Evolutionary conservation across 164 flowering plant genomes (phyloP).

Genomic region (Annona cherimola): DNA sequence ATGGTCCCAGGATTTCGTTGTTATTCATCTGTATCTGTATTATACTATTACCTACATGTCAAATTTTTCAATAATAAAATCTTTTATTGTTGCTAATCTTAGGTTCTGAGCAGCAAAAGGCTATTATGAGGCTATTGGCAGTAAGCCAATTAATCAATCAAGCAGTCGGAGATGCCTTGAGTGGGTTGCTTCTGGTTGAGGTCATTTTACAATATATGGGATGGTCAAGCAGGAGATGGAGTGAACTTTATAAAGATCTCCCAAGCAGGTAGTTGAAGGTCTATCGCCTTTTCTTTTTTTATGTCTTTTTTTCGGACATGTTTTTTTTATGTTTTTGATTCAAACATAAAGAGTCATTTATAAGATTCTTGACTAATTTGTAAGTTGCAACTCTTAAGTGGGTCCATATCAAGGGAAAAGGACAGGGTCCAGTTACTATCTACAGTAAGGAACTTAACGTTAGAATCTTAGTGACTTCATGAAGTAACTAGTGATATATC

Average conservation of each 20-base stretch:
- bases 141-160: slow-evolving; percentile 79
- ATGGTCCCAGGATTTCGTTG: background rate
- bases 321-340: no score
- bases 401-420: no score
- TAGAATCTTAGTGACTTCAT: no score
- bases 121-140: slow-evolving; percentile 72
- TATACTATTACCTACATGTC: background rate
- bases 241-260: slow-evolving; percentile 74
- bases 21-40: slow-evolving; percentile 6
- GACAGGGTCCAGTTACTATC: no score
- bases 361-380: no score
- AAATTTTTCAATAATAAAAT: background rate
- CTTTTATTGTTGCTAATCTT: slow-evolving; percentile 20
- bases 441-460: no score
- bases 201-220: slow-evolving; percentile 62
- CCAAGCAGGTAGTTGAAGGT: slow-evolving; percentile 98
- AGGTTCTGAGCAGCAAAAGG: slow-evolving; percentile 75
- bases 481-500: no score
- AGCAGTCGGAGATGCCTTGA: slow-evolving; percentile 94
- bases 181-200: slow-evolving; percentile 87
- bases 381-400: no score
- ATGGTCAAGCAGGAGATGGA: slow-evolving; percentile 83
- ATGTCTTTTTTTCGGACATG: no score
- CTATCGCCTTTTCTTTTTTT: no score
- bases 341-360: no score